Percentiles rank a stretch among this genome's conserved stretches.
Evolutionary conservation across 768 basidiomycete genomes (phyloP).

Genomic region (Crepidotus variabilis): DNA sequence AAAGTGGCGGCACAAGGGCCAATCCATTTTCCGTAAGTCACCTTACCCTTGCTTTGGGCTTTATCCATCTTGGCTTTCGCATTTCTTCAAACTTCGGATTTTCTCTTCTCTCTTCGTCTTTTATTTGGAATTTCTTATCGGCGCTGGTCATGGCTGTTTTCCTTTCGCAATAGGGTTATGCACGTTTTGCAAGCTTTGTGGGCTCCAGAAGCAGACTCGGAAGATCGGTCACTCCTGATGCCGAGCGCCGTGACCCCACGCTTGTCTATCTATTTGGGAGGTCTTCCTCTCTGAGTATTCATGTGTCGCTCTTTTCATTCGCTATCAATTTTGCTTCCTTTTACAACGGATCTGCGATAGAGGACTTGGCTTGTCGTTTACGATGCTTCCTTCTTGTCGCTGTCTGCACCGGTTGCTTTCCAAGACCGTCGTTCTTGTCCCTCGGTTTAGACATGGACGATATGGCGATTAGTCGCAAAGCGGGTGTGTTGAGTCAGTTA

Average conservation of each 20-base stretch:
- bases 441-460: too few relatives aligned
- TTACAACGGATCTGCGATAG: not conserved
- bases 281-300: not conserved
- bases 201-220: not conserved
- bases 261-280: not conserved
- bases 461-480: too few relatives aligned
- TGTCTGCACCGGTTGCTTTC: too few relatives aligned
- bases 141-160: not conserved
- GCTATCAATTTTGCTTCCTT: not conserved
- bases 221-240: not conserved
- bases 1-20: constrained; percentile 7
- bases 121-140: not conserved
- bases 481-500: too few relatives aligned
- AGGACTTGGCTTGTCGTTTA: too few relatives aligned
- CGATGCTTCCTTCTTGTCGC: too few relatives aligned
- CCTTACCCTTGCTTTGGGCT: not conserved
- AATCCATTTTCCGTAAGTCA: constrained; percentile 23
- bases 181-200: not conserved
- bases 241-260: not conserved
- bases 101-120: not conserved
- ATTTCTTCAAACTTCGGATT: not conserved
- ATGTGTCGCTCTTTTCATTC: not conserved
- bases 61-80: not conserved
- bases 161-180: not conserved
- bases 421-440: too few relatives aligned